These are phyloP conservation scores for Alternaria metachromatica DNA, from an alignment of 2,329 filamentous ascomycete genomes.

Conservation along the genomic window DNA sequence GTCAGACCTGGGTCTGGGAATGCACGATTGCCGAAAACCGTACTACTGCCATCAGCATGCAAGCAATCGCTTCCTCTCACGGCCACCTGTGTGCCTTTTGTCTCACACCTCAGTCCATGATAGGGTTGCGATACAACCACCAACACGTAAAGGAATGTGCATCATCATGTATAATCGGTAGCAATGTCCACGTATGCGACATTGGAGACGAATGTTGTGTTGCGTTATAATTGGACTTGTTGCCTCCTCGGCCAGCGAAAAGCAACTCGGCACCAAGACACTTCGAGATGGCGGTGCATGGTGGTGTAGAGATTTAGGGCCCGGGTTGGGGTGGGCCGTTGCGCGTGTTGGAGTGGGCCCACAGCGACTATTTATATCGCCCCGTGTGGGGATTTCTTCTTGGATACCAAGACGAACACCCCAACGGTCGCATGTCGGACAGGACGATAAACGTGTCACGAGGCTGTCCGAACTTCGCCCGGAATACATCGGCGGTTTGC, in stretches of 20 bases:
- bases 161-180: constrained; percentile 6
- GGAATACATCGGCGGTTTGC: neutral
- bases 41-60: constrained; percentile 5
- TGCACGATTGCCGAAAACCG: constrained; percentile 10
- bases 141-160: neutral
- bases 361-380: constrained; percentile 13
- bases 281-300: neutral
- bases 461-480: neutral
- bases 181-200: neutral
- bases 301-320: neutral
- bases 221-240: constrained; percentile 2
- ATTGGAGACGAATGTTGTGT: neutral
- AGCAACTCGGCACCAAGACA: neutral
- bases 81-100: neutral
- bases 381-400: constrained; percentile 3
- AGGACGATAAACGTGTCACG: neutral
- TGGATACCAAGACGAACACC: neutral
- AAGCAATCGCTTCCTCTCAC: neutral
- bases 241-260: neutral
- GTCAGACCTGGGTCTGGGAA: neutral
- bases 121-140: neutral
- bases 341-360: constrained; percentile 1
- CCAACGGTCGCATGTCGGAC: neutral
- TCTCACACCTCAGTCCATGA: neutral
- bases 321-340: constrained; percentile 1